These are phyloP conservation scores for Penicillium odoratum DNA, from an alignment of 495 filamentous ascomycete genomes.

Conservation along the genomic window DNA sequence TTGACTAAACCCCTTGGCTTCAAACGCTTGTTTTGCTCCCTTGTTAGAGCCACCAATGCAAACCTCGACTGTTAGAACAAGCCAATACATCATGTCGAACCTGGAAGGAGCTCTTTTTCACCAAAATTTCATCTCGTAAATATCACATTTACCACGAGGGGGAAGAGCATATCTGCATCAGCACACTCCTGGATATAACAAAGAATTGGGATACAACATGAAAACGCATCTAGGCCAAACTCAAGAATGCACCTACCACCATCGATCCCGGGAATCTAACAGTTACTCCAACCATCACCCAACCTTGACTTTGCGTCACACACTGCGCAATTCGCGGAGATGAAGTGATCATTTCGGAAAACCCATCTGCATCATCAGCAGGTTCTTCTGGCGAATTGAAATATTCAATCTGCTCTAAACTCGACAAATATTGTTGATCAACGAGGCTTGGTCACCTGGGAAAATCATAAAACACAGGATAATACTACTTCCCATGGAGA, in stretches of 20 bases:
- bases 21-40: background rate
- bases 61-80: background rate
- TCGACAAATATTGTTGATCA: constrained; percentile 15
- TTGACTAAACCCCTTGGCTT: background rate
- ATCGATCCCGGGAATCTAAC: constrained; percentile 7
- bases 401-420: constrained; percentile 11
- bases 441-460: constrained; percentile 17
- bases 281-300: constrained; percentile 22
- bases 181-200: constrained; percentile 7
- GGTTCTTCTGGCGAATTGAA: constrained; percentile 19
- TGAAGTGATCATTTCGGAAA: constrained; percentile 5
- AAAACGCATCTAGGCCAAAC: constrained; percentile 2
- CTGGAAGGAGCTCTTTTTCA: constrained; percentile 4
- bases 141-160: constrained; percentile 21
- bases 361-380: constrained; percentile 16
- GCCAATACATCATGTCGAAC: constrained; percentile 7
- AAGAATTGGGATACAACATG: constrained; percentile 12
- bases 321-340: constrained; percentile 16
- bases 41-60: background rate
- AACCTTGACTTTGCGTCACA: constrained; percentile 9
- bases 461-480: constrained; percentile 14
- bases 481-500: constrained; percentile 11
- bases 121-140: constrained; percentile 9
- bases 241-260: background rate
- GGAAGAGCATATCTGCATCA: constrained; percentile 11